These are phyloP conservation scores for Wickerhamomyces mucosus DNA, from an alignment of 805 yeast genomes.

Conservation along the genomic window DNA sequence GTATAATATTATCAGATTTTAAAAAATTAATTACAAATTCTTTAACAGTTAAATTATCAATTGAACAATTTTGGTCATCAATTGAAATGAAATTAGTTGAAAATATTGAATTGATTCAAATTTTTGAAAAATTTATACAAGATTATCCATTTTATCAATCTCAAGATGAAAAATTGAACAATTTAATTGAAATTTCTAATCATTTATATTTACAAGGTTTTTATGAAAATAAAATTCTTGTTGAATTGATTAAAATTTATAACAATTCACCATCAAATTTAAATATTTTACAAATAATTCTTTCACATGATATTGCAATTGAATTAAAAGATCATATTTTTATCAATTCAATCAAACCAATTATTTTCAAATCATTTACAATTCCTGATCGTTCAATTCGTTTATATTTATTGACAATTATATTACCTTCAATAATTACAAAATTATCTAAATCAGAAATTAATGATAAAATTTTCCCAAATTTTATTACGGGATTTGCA, in stretches of 20 bases:
- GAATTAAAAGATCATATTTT: too few species aligned
- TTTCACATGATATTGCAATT: conserved; percentile 27
- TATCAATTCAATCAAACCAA: conserved; percentile 50
- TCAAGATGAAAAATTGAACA: conserved; percentile 39
- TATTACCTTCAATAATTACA: conserved; percentile 46
- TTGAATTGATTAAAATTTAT: conserved; percentile 50
- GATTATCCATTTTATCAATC: conserved; percentile 41
- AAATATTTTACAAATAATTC: conserved; percentile 21
- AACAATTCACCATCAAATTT: conserved; percentile 18
- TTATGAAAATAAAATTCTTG: conserved; percentile 54
- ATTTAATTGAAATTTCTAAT: conserved; percentile 29
- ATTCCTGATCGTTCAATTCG: conserved; percentile 72
- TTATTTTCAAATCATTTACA: conserved; percentile 52
- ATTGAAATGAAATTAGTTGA: conserved; percentile 22
- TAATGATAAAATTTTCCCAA: conserved; percentile 58
- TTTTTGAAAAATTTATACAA: conserved; percentile 44
- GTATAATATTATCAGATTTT: conserved; percentile 25
- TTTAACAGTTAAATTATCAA: conserved; percentile 29
- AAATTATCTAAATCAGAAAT: conserved; percentile 50
- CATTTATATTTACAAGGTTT: conserved; percentile 38
- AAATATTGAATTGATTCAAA: conserved; percentile 36
- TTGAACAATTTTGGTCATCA: conserved; percentile 19
- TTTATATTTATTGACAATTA: conserved; percentile 48
- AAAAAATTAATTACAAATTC: conserved; percentile 31
- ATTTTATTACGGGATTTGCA: conserved; percentile 69